Conservation (phyloP, 257 asterid species). For the Ilex aquifolium region DNA sequence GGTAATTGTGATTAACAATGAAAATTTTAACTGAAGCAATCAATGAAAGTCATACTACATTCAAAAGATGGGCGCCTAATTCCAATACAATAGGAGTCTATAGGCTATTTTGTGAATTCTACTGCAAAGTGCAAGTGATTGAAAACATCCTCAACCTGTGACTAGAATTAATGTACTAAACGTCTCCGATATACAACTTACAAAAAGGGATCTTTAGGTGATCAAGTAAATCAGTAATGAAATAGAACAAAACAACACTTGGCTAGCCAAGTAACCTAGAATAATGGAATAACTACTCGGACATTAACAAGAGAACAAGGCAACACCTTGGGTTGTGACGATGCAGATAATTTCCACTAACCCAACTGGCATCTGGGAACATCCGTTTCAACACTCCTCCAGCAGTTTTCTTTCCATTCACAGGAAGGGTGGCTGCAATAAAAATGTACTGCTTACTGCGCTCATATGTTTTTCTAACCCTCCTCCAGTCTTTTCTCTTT, state of each 20-base stretch:
- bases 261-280: conserved; percentile 4
- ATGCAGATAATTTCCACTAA: conserved; percentile 88
- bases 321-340: conserved; percentile 84
- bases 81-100: too few species aligned
- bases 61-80: too few species aligned
- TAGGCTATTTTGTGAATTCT: too few species aligned
- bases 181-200: too few species aligned
- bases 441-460: conserved; percentile 95
- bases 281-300: not conserved
- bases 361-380: conserved; percentile 89
- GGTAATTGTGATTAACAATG: too few species aligned
- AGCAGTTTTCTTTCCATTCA: conserved; percentile 88
- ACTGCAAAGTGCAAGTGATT: too few species aligned
- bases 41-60: too few species aligned
- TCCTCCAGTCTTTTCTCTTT: conserved; percentile 70
- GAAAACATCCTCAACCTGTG: too few species aligned
- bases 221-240: not conserved
- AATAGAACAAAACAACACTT: conserved; percentile 7
- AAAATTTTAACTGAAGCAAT: too few species aligned
- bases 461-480: conserved; percentile 66
- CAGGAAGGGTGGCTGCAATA: conserved; percentile 97
- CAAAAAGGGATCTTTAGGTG: too few species aligned
- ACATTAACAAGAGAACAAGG: not conserved
- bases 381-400: conserved; percentile 78
- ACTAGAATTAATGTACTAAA: too few species aligned